Evolutionary conservation across 177 flowering plant genomes (phyloP).

Genomic region (Vitis hybrid): DNA sequence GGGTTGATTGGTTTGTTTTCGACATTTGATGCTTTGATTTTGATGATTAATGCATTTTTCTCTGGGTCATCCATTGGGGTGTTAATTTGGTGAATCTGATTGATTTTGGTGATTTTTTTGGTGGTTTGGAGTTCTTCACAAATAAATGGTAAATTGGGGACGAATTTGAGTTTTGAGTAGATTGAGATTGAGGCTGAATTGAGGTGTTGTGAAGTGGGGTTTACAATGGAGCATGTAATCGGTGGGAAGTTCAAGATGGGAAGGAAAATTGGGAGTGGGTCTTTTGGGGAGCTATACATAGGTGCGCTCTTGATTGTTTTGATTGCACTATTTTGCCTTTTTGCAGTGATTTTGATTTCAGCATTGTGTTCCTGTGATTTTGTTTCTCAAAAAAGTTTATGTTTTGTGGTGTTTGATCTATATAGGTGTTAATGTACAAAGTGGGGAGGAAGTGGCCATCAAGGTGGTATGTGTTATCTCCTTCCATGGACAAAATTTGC

Average conservation of each 20-base stretch:
- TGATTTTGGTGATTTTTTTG: constrained; percentile 10
- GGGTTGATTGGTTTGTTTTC: not conserved
- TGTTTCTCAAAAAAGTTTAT: not conserved
- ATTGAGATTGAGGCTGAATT: constrained; percentile 3
- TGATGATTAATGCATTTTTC: not conserved
- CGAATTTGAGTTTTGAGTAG: constrained; percentile 5
- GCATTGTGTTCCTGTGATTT: not conserved
- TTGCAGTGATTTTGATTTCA: not conserved
- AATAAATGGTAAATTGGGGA: constrained; percentile 3
- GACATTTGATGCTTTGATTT: not conserved
- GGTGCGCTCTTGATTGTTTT: constrained; percentile 24
- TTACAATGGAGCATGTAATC: constrained; percentile 51
- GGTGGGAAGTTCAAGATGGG: constrained; percentile 69
- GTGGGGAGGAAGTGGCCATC: constrained; percentile 67
- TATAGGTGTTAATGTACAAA: constrained; percentile 59
- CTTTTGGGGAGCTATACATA: constrained; percentile 67
- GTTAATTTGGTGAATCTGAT: constrained; percentile 10
- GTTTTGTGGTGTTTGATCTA: constrained; percentile 7
- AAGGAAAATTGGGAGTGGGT: constrained; percentile 70
- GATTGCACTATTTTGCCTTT: not conserved
- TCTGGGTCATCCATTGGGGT: not conserved
- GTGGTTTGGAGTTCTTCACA: constrained; percentile 1
- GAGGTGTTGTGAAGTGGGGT: constrained; percentile 3
- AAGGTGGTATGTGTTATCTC: constrained; percentile 45
- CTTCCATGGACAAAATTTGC: not conserved